Conservation (phyloP, 2,329 filamentous ascomycete genomes). For the Chalaropsis thielavioides region DNA sequence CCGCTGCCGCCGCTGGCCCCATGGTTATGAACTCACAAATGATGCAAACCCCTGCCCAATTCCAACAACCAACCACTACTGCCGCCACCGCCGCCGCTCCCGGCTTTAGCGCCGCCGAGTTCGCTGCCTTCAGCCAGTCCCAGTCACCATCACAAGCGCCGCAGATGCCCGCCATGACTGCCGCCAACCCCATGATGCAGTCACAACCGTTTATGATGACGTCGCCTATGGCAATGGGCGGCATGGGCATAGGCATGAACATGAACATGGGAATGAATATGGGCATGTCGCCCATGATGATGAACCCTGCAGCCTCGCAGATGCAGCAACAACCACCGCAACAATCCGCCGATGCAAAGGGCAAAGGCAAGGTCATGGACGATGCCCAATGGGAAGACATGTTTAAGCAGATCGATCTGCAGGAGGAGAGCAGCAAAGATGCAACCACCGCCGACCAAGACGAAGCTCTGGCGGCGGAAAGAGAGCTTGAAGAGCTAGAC, state of each 20-base stretch:
- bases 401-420: constrained; percentile 66
- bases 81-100: constrained; percentile 38
- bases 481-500: constrained; percentile 80
- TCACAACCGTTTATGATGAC: constrained; percentile 26
- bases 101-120: constrained; percentile 70
- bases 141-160: constrained; percentile 39
- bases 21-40: constrained; percentile 39
- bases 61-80: constrained; percentile 18
- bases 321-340: constrained; percentile 28
- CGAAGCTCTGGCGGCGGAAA: constrained; percentile 33
- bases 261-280: constrained; percentile 32
- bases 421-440: constrained; percentile 38
- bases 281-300: constrained; percentile 45
- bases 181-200: constrained; percentile 18
- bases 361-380: constrained; percentile 86
- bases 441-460: constrained; percentile 25
- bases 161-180: constrained; percentile 40
- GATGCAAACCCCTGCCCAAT: constrained; percentile 17
- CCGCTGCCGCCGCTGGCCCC: constrained; percentile 28
- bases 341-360: constrained; percentile 43
- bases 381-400: constrained; percentile 93
- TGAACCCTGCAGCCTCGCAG: constrained; percentile 24
- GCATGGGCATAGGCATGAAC: constrained; percentile 31
- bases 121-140: constrained; percentile 68
- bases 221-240: constrained; percentile 45